Evolutionary conservation across 495 filamentous ascomycete genomes (phyloP), one percentile per base, ranked within the genome.

Genomic region (Cairneyella variabilis): DNA sequence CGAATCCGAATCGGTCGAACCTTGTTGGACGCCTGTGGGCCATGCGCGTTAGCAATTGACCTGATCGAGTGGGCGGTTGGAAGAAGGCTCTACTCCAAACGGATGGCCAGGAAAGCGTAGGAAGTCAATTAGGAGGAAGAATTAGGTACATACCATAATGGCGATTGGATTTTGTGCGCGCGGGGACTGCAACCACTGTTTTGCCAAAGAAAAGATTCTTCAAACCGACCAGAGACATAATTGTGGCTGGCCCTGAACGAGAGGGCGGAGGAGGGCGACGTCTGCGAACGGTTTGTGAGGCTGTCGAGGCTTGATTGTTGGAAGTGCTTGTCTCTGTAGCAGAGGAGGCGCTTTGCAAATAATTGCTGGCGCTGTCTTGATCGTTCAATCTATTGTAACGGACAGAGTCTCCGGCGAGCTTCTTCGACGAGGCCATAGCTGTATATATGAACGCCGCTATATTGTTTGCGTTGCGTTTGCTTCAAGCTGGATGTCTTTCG

Each of bases 151-250:
- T 53, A 34, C 43, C 36, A 44, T 47, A 28, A 14, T 55, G 27
- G 23, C 40, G 25, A 27, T 16, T 18, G 12, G 43, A 23, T 8
- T 44, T 36, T 9, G 40, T 32, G 12, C 34, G 39, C 3, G 11
- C 23, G 10, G 55, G 53, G 14, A 57, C n/a, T 6, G 53, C 53
- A 16, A 51, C 46, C 1, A 59, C 10, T 2, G 56, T 51, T 47
- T 51, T 36, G 2, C 44, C 30, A 27, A 59, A 63, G 50, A 63
- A 63, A 5, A 63, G 41, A 26, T 63, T 63, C 47, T 63, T 63
- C 3, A 63, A 40, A 5, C 53, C 56, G 4, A 63, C 60, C 18
- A 63, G 32, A 51, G 57, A 59, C 57, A 63, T 59, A 5, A 48
- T 30, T 46, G 37, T 46, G 21, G 57, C 41, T 44, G 12, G 60